A percentile compares a stretch with the other conserved stretches of the same genome.
Conservation (phyloP, 805 yeast genomes). For the Nakazawaea molendinolei region DNA sequence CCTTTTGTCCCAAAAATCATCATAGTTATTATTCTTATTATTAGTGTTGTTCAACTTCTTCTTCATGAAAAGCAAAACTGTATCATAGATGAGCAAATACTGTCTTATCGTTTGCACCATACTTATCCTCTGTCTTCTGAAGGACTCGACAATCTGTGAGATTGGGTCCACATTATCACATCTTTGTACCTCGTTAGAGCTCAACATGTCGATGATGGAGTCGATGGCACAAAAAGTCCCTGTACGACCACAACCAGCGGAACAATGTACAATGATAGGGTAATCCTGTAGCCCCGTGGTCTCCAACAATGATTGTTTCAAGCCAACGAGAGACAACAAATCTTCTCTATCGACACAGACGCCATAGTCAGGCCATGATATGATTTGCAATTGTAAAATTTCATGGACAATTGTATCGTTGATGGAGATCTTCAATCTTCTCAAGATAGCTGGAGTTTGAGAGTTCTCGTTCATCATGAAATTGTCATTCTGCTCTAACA, state of each 20-base stretch:
- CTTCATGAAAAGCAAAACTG: constrained; percentile 22
- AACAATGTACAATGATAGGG: constrained; percentile 80
- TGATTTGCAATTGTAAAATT: constrained; percentile 68
- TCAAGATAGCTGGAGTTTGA: constrained; percentile 22
- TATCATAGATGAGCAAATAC: constrained; percentile 44
- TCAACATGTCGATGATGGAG: constrained; percentile 38
- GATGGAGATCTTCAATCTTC: constrained; percentile 39
- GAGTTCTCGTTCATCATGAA: constrained; percentile 20
- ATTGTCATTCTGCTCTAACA: constrained; percentile 20
- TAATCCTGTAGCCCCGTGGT: constrained; percentile 10
- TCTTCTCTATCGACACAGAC: constrained; percentile 50
- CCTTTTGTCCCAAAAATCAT: no score
- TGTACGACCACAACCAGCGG: constrained; percentile 96
- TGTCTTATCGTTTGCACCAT: constrained; percentile 57
- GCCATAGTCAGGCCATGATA: constrained; percentile 82
- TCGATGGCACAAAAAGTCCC: constrained; percentile 82
- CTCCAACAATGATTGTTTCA: constrained; percentile 24
- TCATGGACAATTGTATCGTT: constrained; percentile 29
- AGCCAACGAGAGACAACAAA: constrained; percentile 44
- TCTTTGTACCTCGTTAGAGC: constrained; percentile 11
- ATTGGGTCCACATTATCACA: constrained; percentile 31
- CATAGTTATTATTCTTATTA: neutral
- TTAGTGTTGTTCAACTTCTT: constrained; percentile 10
- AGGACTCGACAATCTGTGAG: constrained; percentile 37
- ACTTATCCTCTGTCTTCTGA: constrained; percentile 45